Evolutionary conservation across 441 rosid species (phyloP).

Genomic region (Gossypium trilobum): DNA sequence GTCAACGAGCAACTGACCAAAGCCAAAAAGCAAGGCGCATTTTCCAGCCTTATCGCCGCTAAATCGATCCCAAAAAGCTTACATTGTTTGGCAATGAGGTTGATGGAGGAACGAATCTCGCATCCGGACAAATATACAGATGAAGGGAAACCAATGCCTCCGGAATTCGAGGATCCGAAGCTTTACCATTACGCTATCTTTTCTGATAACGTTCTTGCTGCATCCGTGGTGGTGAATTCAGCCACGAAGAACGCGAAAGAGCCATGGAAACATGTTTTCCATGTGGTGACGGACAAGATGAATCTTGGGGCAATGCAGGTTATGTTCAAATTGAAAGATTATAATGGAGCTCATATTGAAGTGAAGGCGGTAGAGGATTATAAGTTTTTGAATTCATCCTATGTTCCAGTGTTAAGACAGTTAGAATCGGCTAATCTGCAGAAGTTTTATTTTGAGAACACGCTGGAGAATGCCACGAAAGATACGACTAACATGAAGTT

Average conservation of each 20-base stretch:
- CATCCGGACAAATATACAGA: slow-evolving; percentile 69
- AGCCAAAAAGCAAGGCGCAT: slow-evolving; percentile 88
- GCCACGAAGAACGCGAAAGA: slow-evolving; percentile 84
- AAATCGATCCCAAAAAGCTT: slow-evolving; percentile 85
- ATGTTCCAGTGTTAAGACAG: slow-evolving; percentile 81
- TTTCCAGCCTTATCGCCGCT: slow-evolving; percentile 83
- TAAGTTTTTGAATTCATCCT: slow-evolving; percentile 75
- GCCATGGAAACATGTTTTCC: slow-evolving; percentile 86
- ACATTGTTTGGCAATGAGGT: slow-evolving; percentile 85
- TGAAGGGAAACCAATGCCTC: slow-evolving; percentile 48
- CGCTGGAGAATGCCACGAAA: slow-evolving; percentile 86
- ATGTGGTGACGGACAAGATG: slow-evolving; percentile 91
- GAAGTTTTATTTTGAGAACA: slow-evolving; percentile 89
- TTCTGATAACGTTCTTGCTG: slow-evolving; percentile 81
- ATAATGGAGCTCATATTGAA: slow-evolving; percentile 82
- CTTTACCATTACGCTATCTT: slow-evolving; percentile 83
- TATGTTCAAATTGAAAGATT: slow-evolving; percentile 83
- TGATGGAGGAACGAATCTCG: slow-evolving; percentile 88
- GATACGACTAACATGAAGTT: slow-evolving; percentile 90
- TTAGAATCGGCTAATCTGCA: slow-evolving; percentile 80
- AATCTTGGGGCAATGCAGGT: slow-evolving; percentile 97
- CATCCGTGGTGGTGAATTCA: slow-evolving; percentile 84
- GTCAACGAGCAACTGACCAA: slow-evolving; percentile 77
- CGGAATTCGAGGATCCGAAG: slow-evolving; percentile 66
- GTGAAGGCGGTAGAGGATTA: slow-evolving; percentile 94